Evolutionary conservation across 495 filamentous ascomycete species (phyloP), one percentile per base, ranked within the genome.

Genomic region (Sordaria brevicollis): DNA sequence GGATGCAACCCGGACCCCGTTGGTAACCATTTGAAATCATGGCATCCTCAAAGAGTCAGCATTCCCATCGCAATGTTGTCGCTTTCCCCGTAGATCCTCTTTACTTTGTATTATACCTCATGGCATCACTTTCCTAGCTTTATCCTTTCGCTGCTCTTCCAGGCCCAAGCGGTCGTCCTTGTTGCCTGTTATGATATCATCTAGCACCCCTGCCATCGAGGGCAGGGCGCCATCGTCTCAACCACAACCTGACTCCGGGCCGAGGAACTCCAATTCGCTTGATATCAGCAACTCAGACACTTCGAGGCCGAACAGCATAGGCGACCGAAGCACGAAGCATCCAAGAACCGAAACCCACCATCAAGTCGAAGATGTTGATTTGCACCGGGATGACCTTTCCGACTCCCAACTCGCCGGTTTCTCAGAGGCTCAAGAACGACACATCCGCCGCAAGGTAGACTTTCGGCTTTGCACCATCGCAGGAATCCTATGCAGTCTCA

Each of bases 391-490:
- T 43, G 65, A 66, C 65, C n/a, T 43, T 29, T 4, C 65, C 7
- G 31, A 66, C 31, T 11, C 31, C 17, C 21, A 25, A 13, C n/a
- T 19, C 65, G 4, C 43, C 38, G 25, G 15, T 29, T 62, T 65
- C 68, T 19, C 35, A 8, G 66, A 73, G 25, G 66, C 54, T 5
- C 68, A 67, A n/a, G 74, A 76, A 21, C 74, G 77, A 49, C 79
- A 72, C 36, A 74, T 93, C 41, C 87, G 87, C 21, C 82, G 84
- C 67, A 92, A 93, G 78, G 84, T 89, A 66, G 91, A 93, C 75
- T 70, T 91, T 54, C 84, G 91, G n/a, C 83, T 93, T 6, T 93
- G 90, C 79, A 89, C 86, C 36, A 92, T 94, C 71, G 91, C 89
- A 17, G 89, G 90, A 4, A 84, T 93, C 31, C 81, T 93, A 11